Evolutionary conservation across 805 yeast species (phyloP).

Genomic region (Candida vaughaniae): DNA sequence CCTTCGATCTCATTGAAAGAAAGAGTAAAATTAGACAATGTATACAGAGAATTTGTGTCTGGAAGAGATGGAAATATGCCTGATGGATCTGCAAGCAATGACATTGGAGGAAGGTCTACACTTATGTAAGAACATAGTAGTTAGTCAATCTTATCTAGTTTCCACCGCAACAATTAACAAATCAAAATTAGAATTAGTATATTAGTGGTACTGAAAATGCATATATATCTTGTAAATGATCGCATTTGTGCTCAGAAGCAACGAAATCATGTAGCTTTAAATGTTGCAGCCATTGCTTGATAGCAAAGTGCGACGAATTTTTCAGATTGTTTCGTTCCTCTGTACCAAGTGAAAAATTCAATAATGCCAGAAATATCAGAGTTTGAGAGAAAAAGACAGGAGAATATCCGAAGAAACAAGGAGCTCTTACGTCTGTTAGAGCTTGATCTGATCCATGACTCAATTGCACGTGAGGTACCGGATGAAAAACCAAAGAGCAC

Average conservation of each 20-base stretch:
- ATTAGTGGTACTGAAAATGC: no score
- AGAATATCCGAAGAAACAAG: slow-evolving; percentile 80
- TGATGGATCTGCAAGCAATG: slow-evolving; percentile 73
- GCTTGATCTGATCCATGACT: slow-evolving; percentile 55
- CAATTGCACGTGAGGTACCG: slow-evolving; percentile 50
- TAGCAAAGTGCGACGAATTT: no score
- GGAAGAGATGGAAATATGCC: slow-evolving; percentile 89
- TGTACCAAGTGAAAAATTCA: no score
- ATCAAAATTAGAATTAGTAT: no score
- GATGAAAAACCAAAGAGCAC: slow-evolving; percentile 12
- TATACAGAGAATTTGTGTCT: slow-evolving; percentile 71
- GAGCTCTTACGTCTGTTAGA: slow-evolving; percentile 71
- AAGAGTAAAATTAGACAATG: slow-evolving; percentile 53
- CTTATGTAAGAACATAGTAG: slow-evolving; percentile 67
- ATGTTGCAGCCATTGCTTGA: no score
- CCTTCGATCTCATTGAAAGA: slow-evolving; percentile 86
- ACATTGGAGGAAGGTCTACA: slow-evolving; percentile 82
- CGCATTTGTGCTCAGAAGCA: no score
- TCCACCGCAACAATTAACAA: no score
- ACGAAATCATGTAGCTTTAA: no score
- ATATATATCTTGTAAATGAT: no score
- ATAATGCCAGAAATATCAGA: slow-evolving; percentile 45
- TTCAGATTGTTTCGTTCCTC: no score
- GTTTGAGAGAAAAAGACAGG: slow-evolving; percentile 69
- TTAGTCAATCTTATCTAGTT: no score